Percentiles rank a stretch among this genome's conserved stretches.
Evolutionary conservation across 208 protist species (phyloP).

Genomic region (Herpetomonas tarakana): DNA sequence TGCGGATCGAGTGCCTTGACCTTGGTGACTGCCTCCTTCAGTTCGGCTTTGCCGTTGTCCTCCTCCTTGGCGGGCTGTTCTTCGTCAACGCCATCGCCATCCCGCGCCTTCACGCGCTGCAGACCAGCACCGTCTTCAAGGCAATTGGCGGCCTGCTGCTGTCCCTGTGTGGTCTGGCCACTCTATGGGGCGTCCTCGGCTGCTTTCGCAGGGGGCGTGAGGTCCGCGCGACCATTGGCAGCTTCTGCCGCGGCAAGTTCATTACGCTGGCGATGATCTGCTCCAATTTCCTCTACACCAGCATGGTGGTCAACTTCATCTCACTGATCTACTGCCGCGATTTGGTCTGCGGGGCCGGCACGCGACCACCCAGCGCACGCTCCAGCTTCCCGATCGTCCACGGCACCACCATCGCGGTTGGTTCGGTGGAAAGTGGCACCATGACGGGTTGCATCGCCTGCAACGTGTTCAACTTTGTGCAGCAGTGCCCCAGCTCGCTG

Average conservation of each 20-base stretch:
- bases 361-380: constrained; percentile 17
- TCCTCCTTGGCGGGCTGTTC: constrained; percentile 36
- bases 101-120: constrained; percentile 16
- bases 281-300: constrained; percentile 56
- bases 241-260: constrained; percentile 11
- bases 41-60: constrained; percentile 19
- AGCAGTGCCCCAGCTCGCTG: constrained; percentile 35
- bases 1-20: constrained; percentile 19
- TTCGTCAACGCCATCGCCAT: constrained; percentile 25
- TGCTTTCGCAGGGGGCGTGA: constrained; percentile 32
- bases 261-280: constrained; percentile 33
- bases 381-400: constrained; percentile 29
- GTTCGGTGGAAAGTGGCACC: neutral
- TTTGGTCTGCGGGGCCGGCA: constrained; percentile 32
- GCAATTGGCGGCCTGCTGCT: constrained; percentile 21
- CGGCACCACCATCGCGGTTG: neutral
- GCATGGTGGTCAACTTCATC: constrained; percentile 53
- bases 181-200: constrained; percentile 39
- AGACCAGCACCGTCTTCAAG: constrained; percentile 32
- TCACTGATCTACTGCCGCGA: constrained; percentile 51
- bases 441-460: constrained; percentile 35
- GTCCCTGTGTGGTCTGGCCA: constrained; percentile 9
- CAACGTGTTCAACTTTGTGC: constrained; percentile 31
- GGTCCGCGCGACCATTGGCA: constrained; percentile 17
- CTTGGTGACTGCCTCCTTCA: constrained; percentile 20